Base-by-base conservation (phyloP, 2,329 filamentous ascomycete genomes). In the Colletotrichum sp. region DNA sequence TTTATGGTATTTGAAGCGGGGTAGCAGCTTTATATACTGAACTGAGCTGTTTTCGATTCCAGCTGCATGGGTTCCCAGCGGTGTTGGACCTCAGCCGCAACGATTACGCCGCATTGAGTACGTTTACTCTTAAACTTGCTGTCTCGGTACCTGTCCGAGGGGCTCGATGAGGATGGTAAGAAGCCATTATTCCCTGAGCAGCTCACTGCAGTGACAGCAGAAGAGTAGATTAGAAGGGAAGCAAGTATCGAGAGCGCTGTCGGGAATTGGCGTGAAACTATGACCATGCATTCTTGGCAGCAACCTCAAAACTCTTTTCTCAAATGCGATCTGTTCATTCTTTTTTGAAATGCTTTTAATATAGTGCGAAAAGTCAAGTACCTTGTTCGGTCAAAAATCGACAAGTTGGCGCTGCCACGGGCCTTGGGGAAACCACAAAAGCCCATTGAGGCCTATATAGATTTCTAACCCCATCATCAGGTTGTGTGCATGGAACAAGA, bases 271-370 rank as follows among this genome's bases (percentile, higher is more conserved):
- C 9, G 39, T 12, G 39, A 49, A n/a, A 49, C 39, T 22, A 39
- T 49, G n/a, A 49, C 19, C 44, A 13, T 1, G 11, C 44, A 49
- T 22, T 49, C 44, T n/a, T n/a, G n/a, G 19, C 11, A 49, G 44
- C 44, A 44, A 19, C 39, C 39, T n/a, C 39, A n/a, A 44, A 44
- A 44, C 8, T 11, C 39, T n/a, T 39, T 39, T 0, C 36, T 15
- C 2, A 39, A 8, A 39, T 39, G 5, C 15, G 8, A 39, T 19
- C 36, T 39, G 36, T 39, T 0, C 36, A 44, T 44, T n/a, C 39
- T n/a, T n/a, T 19, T n/a, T 32, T n/a, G 19, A 0, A 0, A n/a
- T 19, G 0, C 5, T 44, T 4, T 44, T 44, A 44, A n/a, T 19
- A n/a, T 44, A 9, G 39, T 44, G 19, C 39, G 39, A 44, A n/a